Evolutionary conservation across 1,139 yeast species (phyloP).

Genomic region (Hemisphaericaspora subhashii): DNA sequence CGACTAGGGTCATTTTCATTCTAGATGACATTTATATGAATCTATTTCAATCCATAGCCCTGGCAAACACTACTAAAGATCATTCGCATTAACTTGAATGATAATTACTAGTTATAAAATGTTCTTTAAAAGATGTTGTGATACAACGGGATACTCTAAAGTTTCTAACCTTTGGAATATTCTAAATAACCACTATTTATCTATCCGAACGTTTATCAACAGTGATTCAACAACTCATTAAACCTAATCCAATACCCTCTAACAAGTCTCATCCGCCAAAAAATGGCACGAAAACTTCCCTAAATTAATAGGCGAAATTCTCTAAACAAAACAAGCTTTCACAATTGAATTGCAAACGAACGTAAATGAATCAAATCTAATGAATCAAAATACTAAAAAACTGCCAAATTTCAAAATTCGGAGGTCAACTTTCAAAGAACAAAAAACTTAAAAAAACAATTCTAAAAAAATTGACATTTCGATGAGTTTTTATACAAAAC

Average conservation of each 20-base stretch:
- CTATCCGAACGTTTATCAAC: constrained; percentile 49
- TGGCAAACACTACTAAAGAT: too few relatives aligned
- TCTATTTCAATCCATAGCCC: too few relatives aligned
- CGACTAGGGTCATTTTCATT: too few relatives aligned
- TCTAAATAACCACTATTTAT: constrained; percentile 49
- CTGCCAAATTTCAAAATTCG: constrained; percentile 37
- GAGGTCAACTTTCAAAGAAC: constrained; percentile 42
- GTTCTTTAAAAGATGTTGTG: constrained; percentile 38
- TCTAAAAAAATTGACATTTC: constrained; percentile 5
- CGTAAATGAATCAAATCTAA: not conserved
- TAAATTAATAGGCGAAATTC: constrained; percentile 53
- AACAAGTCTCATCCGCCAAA: constrained; percentile 17
- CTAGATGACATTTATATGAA: too few relatives aligned
- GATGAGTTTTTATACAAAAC: not conserved
- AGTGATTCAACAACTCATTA: constrained; percentile 29
- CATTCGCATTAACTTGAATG: too few relatives aligned
- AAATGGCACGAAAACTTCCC: constrained; percentile 30
- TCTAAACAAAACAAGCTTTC: constrained; percentile 17
- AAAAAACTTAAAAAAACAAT: constrained; percentile 15
- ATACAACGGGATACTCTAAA: constrained; percentile 57
- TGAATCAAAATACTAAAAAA: constrained; percentile 18
- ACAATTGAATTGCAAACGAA: constrained; percentile 6
- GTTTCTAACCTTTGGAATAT: constrained; percentile 43
- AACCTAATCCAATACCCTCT: constrained; percentile 14
- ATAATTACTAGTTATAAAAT: too few relatives aligned